A percentile compares a stretch with the other conserved stretches of the same genome.
These are phyloP conservation scores for Paecilomyces sp. DNA, from an alignment of 2,329 filamentous ascomycete genomes.

Conservation along the genomic window DNA sequence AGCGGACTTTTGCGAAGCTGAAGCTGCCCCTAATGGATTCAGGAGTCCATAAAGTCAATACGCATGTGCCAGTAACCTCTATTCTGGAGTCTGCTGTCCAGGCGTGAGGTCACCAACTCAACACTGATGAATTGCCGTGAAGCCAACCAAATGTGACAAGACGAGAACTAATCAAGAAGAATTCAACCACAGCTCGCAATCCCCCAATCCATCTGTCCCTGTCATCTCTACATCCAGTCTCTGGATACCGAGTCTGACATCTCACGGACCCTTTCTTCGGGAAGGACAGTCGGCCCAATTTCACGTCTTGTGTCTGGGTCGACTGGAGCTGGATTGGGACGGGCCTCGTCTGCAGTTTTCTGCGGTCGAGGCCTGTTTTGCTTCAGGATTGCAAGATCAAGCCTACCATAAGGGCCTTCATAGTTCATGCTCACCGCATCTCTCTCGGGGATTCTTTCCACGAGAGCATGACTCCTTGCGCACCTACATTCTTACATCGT, in stretches of 20 bases:
- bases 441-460: constrained; percentile 13
- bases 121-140: no score
- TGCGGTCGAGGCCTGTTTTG: not conserved
- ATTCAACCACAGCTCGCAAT: constrained; percentile 15
- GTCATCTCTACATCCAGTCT: constrained; percentile 7
- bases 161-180: not conserved
- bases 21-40: no score
- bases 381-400: constrained; percentile 29
- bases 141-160: not conserved
- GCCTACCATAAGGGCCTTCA: constrained; percentile 31
- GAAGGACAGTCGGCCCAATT: constrained; percentile 29
- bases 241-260: not conserved
- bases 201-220: constrained; percentile 28
- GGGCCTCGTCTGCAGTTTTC: constrained; percentile 1
- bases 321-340: constrained; percentile 5
- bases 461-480: constrained; percentile 43
- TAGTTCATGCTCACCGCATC: constrained; percentile 37
- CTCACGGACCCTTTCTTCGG: constrained; percentile 24
- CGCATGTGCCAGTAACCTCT: no score
- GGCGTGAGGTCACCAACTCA: no score
- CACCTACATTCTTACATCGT: constrained; percentile 24
- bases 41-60: not conserved
- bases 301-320: constrained; percentile 36
- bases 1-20: no score
- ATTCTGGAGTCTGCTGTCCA: no score